Conservation (phyloP, 306 rosid genomes). For the Cicer bijugum region DNA sequence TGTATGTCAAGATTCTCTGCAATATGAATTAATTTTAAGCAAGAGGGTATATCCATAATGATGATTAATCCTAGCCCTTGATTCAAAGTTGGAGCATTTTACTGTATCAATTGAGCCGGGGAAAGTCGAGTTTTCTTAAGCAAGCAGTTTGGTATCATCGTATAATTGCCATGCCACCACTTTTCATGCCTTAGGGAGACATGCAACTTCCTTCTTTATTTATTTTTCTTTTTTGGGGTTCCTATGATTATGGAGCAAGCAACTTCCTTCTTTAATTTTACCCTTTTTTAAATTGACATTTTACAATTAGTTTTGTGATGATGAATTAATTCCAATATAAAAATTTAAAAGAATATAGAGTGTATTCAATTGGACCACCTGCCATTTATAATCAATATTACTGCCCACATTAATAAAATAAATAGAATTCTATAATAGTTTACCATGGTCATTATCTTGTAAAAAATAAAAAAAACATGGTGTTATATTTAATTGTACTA, state of each 20-base stretch:
- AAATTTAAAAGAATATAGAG: no score
- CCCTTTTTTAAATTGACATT: not conserved
- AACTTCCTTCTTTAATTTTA: conserved; percentile 45
- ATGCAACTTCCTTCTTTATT: not conserved
- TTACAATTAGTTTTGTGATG: no score
- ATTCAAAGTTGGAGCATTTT: conserved; percentile 47
- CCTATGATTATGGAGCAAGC: conserved; percentile 36
- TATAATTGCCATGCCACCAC: not conserved
- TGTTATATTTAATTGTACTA: conserved; percentile 55
- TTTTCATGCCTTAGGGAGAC: conserved; percentile 18
- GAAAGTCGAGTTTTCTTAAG: conserved; percentile 49
- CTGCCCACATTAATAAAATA: no score
- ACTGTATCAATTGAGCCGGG: conserved; percentile 16
- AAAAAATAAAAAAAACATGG: not conserved
- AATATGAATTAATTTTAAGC: no score
- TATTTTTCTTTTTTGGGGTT: conserved; percentile 38
- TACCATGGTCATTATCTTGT: no score
- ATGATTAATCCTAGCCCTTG: not conserved
- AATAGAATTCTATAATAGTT: no score
- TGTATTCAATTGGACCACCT: no score
- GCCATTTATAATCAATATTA: no score
- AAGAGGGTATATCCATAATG: no score
- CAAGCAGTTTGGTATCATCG: conserved; percentile 46
- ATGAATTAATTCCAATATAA: no score
- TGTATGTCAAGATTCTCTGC: no score